Conservation (phyloP, 768 basidiomycete genomes). For the Mycena kentingensis region DNA sequence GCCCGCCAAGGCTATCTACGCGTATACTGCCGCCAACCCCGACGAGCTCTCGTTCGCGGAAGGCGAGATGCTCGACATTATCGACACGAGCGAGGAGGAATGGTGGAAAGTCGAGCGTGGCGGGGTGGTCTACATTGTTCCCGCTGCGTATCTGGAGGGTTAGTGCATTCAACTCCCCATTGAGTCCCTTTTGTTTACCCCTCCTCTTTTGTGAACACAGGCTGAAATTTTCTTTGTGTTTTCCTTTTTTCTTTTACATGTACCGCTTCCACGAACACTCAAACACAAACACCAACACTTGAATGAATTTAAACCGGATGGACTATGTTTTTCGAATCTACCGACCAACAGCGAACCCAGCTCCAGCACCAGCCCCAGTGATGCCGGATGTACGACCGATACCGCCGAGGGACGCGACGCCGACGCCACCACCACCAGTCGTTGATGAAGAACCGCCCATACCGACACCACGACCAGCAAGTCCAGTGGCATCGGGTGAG, state of each 20-base stretch:
- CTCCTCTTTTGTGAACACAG: slow-evolving; percentile 55
- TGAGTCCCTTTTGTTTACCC: slow-evolving; percentile 63
- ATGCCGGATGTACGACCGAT: too few relatives aligned
- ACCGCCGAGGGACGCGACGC: too few relatives aligned
- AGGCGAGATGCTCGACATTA: slow-evolving; percentile 74
- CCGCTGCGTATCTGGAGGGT: slow-evolving; percentile 95
- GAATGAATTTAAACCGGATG: neutral
- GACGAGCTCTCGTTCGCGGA: slow-evolving; percentile 89
- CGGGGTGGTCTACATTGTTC: slow-evolving; percentile 87
- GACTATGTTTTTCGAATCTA: neutral
- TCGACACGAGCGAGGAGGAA: slow-evolving; percentile 81
- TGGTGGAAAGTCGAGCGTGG: slow-evolving; percentile 97
- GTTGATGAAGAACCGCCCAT: too few relatives aligned
- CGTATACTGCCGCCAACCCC: slow-evolving; percentile 65
- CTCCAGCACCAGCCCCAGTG: too few relatives aligned
- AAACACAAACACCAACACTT: neutral
- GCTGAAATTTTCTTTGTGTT: slow-evolving; percentile 76
- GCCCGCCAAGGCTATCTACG: slow-evolving; percentile 78
- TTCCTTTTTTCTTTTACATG: slow-evolving; percentile 50
- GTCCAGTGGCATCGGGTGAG: slow-evolving; percentile 4
- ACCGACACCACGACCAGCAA: neutral
- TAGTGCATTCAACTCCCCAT: slow-evolving; percentile 63
- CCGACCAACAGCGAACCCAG: too few relatives aligned
- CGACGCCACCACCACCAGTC: too few relatives aligned
- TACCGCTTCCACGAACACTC: slow-evolving; percentile 34